phyloP scores from a whole-genome alignment of 2,329 filamentous ascomycete genomes.

The Colletotrichum euphorbiae region DNA sequence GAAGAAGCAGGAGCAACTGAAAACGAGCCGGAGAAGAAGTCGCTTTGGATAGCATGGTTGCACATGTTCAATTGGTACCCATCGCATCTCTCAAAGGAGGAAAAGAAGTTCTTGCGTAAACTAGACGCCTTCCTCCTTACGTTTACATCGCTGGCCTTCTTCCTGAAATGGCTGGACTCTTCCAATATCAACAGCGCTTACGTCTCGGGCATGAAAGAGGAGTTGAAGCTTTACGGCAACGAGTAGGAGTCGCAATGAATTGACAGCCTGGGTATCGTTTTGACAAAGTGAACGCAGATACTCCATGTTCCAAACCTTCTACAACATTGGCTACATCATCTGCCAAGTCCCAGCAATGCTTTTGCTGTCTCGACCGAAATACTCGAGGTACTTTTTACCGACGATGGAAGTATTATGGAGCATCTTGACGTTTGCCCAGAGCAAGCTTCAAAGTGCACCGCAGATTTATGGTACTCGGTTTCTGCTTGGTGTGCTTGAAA shows the following conservation, averaged over 20 bases:
- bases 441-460: constrained; percentile 42
- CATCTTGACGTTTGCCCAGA: constrained; percentile 43
- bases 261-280: background rate
- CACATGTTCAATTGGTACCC: constrained; percentile 46
- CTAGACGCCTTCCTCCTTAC: constrained; percentile 43
- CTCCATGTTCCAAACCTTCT: constrained; percentile 36
- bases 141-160: constrained; percentile 38
- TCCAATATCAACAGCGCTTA: constrained; percentile 53
- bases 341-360: constrained; percentile 39
- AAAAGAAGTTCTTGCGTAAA: constrained; percentile 41
- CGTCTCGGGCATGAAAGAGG: constrained; percentile 54
- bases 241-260: constrained; percentile 40
- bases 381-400: constrained; percentile 42
- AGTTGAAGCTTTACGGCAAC: constrained; percentile 48
- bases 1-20: constrained; percentile 54
- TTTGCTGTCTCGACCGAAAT: constrained; percentile 38
- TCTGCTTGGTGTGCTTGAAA: constrained; percentile 45
- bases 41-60: constrained; percentile 41
- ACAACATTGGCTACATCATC: constrained; percentile 40
- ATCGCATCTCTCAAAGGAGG: constrained; percentile 41
- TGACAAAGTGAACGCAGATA: constrained; percentile 9
- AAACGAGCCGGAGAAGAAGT: constrained; percentile 34
- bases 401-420: constrained; percentile 42
- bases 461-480: constrained; percentile 48
- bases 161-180: constrained; percentile 48